A percentile compares a stretch with the other conserved stretches of the same genome.
phyloP scores from a whole-genome alignment of 495 filamentous ascomycete species.

The Trichoderma asperelloides region DNA sequence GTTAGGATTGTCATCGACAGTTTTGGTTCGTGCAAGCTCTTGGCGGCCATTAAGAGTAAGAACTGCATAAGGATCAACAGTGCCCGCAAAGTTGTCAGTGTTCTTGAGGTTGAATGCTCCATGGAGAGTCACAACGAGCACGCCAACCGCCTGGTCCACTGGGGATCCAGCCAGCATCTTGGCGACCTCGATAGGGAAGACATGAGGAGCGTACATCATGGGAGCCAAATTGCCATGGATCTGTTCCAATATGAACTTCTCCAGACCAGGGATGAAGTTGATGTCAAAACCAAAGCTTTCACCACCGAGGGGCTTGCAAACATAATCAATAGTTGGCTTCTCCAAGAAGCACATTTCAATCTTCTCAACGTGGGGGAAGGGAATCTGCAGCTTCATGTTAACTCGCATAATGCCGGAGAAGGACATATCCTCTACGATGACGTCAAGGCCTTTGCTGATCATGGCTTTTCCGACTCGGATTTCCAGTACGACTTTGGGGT shows the following conservation, averaged over 20 bases:
- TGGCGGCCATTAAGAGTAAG: conserved; percentile 77
- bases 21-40: conserved; percentile 82
- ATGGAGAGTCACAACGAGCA: conserved; percentile 83
- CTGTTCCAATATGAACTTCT: conserved; percentile 88
- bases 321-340: conserved; percentile 73
- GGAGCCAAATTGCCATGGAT: conserved; percentile 86
- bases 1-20: conserved; percentile 70
- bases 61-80: conserved; percentile 82
- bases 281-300: conserved; percentile 96
- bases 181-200: conserved; percentile 96
- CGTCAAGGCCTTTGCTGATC: conserved; percentile 90
- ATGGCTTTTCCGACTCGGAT: conserved; percentile 89
- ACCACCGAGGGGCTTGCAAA: conserved; percentile 93
- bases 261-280: conserved; percentile 93
- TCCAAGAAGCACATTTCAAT: conserved; percentile 84
- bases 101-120: conserved; percentile 90
- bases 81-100: conserved; percentile 84
- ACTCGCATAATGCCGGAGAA: conserved; percentile 91
- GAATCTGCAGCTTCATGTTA: conserved; percentile 93
- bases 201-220: conserved; percentile 96
- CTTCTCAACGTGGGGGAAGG: conserved; percentile 89
- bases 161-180: conserved; percentile 97
- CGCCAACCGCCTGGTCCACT: conserved; percentile 92
- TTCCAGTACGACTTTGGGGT: conserved; percentile 92
- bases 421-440: conserved; percentile 96